Conservation (phyloP, 129 eudicot genomes). For the Rutidosis leptorrhynchoides region DNA sequence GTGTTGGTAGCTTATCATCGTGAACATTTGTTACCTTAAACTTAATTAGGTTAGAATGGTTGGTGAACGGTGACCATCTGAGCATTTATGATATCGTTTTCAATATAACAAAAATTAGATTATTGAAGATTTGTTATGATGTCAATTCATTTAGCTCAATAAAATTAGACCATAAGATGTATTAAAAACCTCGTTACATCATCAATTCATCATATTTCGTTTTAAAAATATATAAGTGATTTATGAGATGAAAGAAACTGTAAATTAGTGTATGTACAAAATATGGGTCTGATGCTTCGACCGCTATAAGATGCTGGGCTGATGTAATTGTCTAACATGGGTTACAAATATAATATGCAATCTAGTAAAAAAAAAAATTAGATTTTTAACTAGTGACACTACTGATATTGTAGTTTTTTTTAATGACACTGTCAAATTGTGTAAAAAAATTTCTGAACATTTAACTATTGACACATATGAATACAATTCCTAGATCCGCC, state of each 20-base stretch:
- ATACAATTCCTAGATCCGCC: too few relatives aligned
- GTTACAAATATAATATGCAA: too few relatives aligned
- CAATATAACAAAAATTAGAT: not conserved
- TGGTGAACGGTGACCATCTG: constrained; percentile 3
- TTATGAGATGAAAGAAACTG: not conserved
- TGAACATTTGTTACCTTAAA: not conserved
- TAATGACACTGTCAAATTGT: too few relatives aligned
- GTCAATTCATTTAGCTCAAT: not conserved
- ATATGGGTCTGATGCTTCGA: too few relatives aligned
- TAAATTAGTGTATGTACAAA: too few relatives aligned
- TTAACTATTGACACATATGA: too few relatives aligned
- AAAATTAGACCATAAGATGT: not conserved
- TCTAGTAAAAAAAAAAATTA: too few relatives aligned
- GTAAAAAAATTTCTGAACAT: too few relatives aligned
- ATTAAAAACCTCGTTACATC: not conserved
- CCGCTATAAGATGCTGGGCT: too few relatives aligned
- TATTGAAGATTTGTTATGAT: constrained; percentile 16
- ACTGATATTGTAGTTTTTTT: too few relatives aligned
- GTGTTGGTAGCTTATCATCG: not conserved
- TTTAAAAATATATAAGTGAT: not conserved
- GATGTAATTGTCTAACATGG: too few relatives aligned
- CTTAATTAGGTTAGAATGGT: constrained; percentile 4
- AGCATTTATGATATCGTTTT: not conserved
- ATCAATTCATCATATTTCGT: not conserved
- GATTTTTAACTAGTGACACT: too few relatives aligned